A percentile compares a stretch with the other conserved stretches of the same genome.
Conservation (phyloP, 495 filamentous ascomycete species). For the Talaromyces proteolyticus region DNA sequence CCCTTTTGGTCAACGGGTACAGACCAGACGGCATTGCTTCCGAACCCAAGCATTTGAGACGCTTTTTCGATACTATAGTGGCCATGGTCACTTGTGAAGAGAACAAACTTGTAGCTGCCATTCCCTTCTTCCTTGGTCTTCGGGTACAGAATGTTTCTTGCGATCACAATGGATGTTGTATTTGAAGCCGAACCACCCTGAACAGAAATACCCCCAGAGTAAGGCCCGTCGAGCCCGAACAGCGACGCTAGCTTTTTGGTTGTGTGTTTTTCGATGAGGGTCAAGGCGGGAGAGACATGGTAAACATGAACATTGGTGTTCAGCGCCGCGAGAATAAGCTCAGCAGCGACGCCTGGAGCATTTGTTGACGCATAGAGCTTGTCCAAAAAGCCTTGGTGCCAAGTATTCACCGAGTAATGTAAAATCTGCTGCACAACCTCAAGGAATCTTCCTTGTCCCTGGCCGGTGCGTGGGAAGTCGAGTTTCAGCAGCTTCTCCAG, state of each 20-base stretch:
- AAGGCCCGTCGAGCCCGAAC: constrained; percentile 67
- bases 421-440: constrained; percentile 60
- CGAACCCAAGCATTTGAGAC: constrained; percentile 79
- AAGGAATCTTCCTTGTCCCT: constrained; percentile 67
- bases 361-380: constrained; percentile 87
- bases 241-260: constrained; percentile 61
- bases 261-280: constrained; percentile 77
- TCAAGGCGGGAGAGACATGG: constrained; percentile 83
- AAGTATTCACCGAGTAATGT: constrained; percentile 86
- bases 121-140: constrained; percentile 68
- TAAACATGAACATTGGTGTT: constrained; percentile 92
- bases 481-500: constrained; percentile 60
- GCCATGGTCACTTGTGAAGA: constrained; percentile 86
- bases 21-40: constrained; percentile 62
- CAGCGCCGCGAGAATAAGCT: constrained; percentile 72
- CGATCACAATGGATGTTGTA: constrained; percentile 80
- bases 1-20: constrained; percentile 70
- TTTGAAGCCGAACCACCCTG: constrained; percentile 85
- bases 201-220: constrained; percentile 80
- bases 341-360: constrained; percentile 75
- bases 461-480: constrained; percentile 56
- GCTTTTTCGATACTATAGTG: constrained; percentile 97
- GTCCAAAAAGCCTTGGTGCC: constrained; percentile 92
- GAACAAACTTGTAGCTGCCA: constrained; percentile 54
- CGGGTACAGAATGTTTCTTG: constrained; percentile 80